phyloP scores from a whole-genome alignment of 129 eudicot genomes.

The Escallonia herrerae region DNA sequence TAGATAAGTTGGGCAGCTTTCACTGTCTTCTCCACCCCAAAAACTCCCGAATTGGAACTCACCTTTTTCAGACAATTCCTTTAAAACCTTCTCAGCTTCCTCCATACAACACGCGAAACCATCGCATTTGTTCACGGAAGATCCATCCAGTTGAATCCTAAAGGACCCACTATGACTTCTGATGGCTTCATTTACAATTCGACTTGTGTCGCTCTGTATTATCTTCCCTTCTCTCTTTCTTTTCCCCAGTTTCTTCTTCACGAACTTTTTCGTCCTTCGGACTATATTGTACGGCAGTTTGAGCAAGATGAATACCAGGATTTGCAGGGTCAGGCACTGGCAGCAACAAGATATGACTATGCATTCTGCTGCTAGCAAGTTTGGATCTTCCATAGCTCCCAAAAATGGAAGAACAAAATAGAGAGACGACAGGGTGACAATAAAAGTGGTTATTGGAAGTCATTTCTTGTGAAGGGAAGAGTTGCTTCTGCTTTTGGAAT shows the following conservation, averaged over 20 bases:
- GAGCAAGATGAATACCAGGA: slow-evolving; percentile 54
- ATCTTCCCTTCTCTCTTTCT: slow-evolving; percentile 14
- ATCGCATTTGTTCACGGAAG: slow-evolving; percentile 20
- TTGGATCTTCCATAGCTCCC: slow-evolving; percentile 55
- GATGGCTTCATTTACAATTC: slow-evolving; percentile 19
- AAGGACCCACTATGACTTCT: slow-evolving; percentile 21
- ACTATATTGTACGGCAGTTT: slow-evolving; percentile 45
- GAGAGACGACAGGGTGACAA: slow-evolving; percentile 6
- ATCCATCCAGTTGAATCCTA: slow-evolving; percentile 16
- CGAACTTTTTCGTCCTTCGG: slow-evolving; percentile 35
- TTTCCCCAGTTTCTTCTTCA: slow-evolving; percentile 41
- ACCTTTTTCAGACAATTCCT: slow-evolving; percentile 48
- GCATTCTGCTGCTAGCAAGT: slow-evolving; percentile 73
- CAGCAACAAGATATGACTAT: slow-evolving; percentile 80
- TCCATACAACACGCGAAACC: slow-evolving; percentile 36
- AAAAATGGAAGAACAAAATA: slow-evolving; percentile 1
- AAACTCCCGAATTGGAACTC: slow-evolving; percentile 94
- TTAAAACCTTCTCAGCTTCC: slow-evolving; percentile 66
- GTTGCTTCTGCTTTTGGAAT: slow-evolving; percentile 44
- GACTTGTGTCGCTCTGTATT: slow-evolving; percentile 14
- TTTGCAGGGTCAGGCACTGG: slow-evolving; percentile 69
- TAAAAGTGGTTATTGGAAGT: slow-evolving; percentile 19
- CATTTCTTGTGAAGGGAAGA: slow-evolving; percentile 38
- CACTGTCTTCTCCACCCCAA: slow-evolving; percentile 51
- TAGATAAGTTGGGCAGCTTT: slow-evolving; percentile 25